These are phyloP conservation scores for Juncus effusus DNA, from an alignment of 176 grass and related monocot species.

Conservation along the genomic window DNA sequence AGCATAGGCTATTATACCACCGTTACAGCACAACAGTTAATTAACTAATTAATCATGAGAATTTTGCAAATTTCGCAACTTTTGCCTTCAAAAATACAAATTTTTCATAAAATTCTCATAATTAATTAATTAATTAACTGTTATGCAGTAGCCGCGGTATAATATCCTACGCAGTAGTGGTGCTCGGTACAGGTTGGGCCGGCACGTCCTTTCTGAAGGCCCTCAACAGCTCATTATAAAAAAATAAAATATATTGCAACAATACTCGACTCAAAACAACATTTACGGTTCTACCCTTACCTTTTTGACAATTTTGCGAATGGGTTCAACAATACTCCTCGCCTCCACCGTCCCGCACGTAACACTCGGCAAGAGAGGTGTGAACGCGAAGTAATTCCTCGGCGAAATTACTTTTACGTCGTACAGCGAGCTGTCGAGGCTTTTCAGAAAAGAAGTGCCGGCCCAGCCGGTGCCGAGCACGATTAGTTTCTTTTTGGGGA, in stretches of 20 bases:
- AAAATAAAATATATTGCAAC: too few species aligned
- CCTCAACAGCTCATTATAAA: too few species aligned
- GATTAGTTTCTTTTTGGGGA: slow-evolving; percentile 70
- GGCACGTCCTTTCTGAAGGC: too few species aligned
- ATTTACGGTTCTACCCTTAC: slow-evolving; percentile 35
- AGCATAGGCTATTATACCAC: slow-evolving; percentile 80
- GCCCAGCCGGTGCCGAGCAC: slow-evolving; percentile 98
- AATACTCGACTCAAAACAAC: slow-evolving; percentile 9
- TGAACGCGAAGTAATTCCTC: slow-evolving; percentile 92
- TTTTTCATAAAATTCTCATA: not conserved
- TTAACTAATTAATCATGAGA: not conserved
- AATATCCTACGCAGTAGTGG: too few species aligned
- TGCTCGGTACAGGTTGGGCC: too few species aligned
- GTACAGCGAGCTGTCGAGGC: slow-evolving; percentile 67
- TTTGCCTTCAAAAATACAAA: too few species aligned
- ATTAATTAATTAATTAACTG: not conserved
- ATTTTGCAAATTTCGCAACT: not conserved
- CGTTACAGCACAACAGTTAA: slow-evolving; percentile 41
- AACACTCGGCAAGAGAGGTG: slow-evolving; percentile 80
- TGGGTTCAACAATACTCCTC: slow-evolving; percentile 77
- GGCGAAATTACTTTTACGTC: slow-evolving; percentile 91
- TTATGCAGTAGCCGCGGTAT: not conserved
- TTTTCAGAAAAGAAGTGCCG: slow-evolving; percentile 73
- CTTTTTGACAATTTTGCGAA: slow-evolving; percentile 70
- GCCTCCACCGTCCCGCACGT: slow-evolving; percentile 89